A percentile compares a stretch with the other conserved stretches of the same genome.
These are phyloP conservation scores for Lactarius evosmus DNA, from an alignment of 768 basidiomycete species.

Conservation along the genomic window DNA sequence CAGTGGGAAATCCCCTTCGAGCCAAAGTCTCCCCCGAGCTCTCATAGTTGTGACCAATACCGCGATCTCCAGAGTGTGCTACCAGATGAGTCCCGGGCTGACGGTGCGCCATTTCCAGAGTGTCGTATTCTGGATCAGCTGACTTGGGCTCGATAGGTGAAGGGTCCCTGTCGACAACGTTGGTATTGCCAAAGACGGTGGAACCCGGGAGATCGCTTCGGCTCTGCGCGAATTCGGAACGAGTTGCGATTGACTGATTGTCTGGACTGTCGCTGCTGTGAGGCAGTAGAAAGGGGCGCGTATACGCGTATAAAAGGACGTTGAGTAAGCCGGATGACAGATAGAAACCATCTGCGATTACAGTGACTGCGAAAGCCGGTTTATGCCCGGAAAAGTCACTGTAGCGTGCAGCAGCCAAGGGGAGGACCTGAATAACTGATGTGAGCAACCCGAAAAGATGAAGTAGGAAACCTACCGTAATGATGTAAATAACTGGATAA, in stretches of 20 bases:
- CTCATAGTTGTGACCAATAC: background rate
- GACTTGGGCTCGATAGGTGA: background rate
- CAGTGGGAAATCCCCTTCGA: background rate
- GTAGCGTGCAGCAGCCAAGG: constrained; percentile 44
- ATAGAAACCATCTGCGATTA: constrained; percentile 42
- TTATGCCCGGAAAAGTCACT: constrained; percentile 33
- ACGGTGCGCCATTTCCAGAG: background rate
- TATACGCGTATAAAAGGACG: constrained; percentile 38
- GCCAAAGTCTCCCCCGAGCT: background rate
- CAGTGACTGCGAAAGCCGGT: constrained; percentile 39
- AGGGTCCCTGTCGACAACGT: background rate
- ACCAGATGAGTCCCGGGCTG: background rate
- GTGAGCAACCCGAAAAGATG: background rate
- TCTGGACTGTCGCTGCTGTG: constrained; percentile 8
- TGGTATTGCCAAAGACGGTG: background rate
- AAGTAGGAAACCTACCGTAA: constrained; percentile 31
- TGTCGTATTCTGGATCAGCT: background rate
- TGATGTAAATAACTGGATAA: constrained; percentile 46
- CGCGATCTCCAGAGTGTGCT: background rate
- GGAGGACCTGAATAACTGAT: constrained; percentile 34
- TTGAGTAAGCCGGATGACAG: constrained; percentile 47
- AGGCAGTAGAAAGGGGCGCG: constrained; percentile 42
- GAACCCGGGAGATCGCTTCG: background rate
- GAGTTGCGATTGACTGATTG: background rate
- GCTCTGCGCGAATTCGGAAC: background rate